Base-by-base conservation (phyloP, 2,329 filamentous ascomycete genomes). In the Alternaria ethzedia region DNA sequence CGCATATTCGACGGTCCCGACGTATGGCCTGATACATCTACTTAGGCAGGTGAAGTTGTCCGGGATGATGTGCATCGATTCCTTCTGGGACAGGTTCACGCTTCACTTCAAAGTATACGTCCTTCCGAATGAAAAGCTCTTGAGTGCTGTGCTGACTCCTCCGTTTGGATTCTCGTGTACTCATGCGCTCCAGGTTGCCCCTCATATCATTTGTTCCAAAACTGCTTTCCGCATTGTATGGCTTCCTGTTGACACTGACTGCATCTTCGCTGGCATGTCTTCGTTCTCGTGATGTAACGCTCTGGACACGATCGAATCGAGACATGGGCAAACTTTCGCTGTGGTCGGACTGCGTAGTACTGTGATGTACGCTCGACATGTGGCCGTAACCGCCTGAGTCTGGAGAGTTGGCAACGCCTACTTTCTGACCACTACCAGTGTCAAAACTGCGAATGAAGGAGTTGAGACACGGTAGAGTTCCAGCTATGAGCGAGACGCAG, bases 81-180 rank as follows among this genome's bases (percentile, higher is more conserved):
- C n/a, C 43, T 13, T n/a, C 15, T 5, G 20, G 9, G 4, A 54
- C 65, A 57, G 52, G 41, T 41, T 67, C 65, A 3, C 32, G 56
- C 17, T 50, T 63, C n/a, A 74, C 70, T n/a, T 70, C 67, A 45
- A 59, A 74, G 4, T 64, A 51, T 17, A 72, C 63, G 20, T 75
- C 71, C 41, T 67, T 65, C 9, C 71, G 59, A 23, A 75, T 75
- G 25, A 75, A 64, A 17, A 75, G 50, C 54, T 74, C 71, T 41
- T 73, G 70, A 5, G 62, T 69, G n/a, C 70, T 73, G 13, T 57
- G 64, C n/a, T 71, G 57, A 17, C 71, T 75, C 6, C 36, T 60
- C 5, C 63, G 56, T 15, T 73, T 64, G 3, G 63, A 59, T 10
- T 67, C 67, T 25, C 25, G 45, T 10, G 45, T 47, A 26, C 45